These are phyloP conservation scores for Fonsecaea multimorphosa DNA, from an alignment of 2,329 filamentous ascomycete species.

Conservation along the genomic window DNA sequence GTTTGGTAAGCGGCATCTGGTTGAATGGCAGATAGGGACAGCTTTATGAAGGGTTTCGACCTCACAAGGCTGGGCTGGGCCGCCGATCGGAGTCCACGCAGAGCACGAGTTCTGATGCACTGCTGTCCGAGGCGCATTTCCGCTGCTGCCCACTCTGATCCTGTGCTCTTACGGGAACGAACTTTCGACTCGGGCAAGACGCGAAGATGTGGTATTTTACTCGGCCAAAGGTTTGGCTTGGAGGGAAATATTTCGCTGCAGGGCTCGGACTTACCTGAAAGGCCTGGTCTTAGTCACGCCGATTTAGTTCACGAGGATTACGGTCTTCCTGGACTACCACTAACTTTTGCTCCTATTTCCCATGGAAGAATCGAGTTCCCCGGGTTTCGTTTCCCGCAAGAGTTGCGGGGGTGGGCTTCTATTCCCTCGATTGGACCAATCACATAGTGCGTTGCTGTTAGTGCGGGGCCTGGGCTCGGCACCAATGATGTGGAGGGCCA, in stretches of 20 bases:
- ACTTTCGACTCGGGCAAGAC: background rate
- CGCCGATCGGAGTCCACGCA: background rate
- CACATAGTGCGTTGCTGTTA: background rate
- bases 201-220: background rate
- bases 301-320: background rate
- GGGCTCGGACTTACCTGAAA: background rate
- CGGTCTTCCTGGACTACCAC: background rate
- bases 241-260: background rate
- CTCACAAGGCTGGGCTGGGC: background rate
- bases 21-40: no score
- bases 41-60: background rate
- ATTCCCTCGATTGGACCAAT: background rate
- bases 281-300: background rate
- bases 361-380: constrained; percentile 17
- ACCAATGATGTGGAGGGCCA: constrained; percentile 2
- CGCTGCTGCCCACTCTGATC: background rate
- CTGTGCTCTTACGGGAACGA: background rate
- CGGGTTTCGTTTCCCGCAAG: constrained; percentile 29
- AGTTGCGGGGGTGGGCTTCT: constrained; percentile 22
- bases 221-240: background rate
- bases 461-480: background rate
- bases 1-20: background rate
- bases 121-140: constrained; percentile 5
- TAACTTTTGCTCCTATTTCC: background rate
- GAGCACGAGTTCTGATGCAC: background rate